Percentiles rank a stretch among this genome's conserved stretches.
These are phyloP conservation scores for Macadamia tetraphylla DNA, from an alignment of 164 flowering plant species.

Conservation along the genomic window DNA sequence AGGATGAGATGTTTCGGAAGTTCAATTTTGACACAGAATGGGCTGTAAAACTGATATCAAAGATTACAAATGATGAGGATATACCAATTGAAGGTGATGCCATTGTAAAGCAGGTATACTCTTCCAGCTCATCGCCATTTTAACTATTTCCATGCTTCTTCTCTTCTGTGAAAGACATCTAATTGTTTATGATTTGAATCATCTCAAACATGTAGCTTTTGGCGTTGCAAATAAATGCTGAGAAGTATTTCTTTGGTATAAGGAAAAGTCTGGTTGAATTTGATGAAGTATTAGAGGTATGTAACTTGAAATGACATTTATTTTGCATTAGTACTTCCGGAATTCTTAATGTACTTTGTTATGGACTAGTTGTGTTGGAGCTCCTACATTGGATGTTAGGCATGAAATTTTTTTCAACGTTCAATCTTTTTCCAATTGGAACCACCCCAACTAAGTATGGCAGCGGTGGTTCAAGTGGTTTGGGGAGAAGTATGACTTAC, in stretches of 20 bases:
- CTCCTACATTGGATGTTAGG: neutral
- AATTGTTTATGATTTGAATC: slow-evolving; percentile 4
- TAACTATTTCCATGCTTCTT: neutral
- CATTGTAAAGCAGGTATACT: slow-evolving; percentile 74
- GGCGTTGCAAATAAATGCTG: slow-evolving; percentile 81
- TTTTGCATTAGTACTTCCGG: neutral
- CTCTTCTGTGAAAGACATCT: neutral
- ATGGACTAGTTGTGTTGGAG: neutral
- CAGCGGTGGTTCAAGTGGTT: no score
- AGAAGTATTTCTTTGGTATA: slow-evolving; percentile 82
- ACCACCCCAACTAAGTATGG: no score
- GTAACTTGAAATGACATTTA: slow-evolving; percentile 4
- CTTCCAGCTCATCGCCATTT: neutral
- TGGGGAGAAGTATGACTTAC: neutral
- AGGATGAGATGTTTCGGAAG: slow-evolving; percentile 98
- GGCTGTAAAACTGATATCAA: slow-evolving; percentile 88
- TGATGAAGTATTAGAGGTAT: slow-evolving; percentile 98
- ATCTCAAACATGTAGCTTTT: slow-evolving; percentile 54
- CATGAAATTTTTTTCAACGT: neutral
- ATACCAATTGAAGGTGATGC: slow-evolving; percentile 81
- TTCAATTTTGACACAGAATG: slow-evolving; percentile 92
- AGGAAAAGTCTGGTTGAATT: slow-evolving; percentile 95
- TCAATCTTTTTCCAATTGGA: no score
- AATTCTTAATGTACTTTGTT: neutral
- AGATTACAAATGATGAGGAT: slow-evolving; percentile 73